phyloP scores from a whole-genome alignment of 805 yeast genomes.

The Ogataea zsoltii region DNA sequence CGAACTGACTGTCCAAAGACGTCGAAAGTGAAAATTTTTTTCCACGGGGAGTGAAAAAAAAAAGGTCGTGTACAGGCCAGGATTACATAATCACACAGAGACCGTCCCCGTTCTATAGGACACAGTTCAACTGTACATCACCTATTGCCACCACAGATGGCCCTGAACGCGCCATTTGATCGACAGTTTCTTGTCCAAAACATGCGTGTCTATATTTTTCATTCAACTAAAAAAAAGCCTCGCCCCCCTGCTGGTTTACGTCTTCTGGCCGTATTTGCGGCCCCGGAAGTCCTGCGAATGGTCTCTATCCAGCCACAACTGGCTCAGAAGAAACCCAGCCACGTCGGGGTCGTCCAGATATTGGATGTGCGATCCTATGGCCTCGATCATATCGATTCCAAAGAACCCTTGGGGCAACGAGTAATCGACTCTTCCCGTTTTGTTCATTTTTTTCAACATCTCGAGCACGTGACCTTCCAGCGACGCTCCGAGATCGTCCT shows the following conservation, averaged over 20 bases:
- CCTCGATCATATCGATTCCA: slow-evolving; percentile 77
- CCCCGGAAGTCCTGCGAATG: not conserved
- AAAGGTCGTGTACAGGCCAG: not conserved
- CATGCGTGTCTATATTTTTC: too few species aligned
- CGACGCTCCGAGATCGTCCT: slow-evolving; percentile 3
- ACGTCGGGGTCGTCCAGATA: slow-evolving; percentile 87
- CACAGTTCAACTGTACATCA: too few species aligned
- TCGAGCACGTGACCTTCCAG: slow-evolving; percentile 34
- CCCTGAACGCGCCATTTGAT: too few species aligned
- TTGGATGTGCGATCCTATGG: slow-evolving; percentile 84
- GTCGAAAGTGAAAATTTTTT: too few species aligned
- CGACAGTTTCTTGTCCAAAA: too few species aligned
- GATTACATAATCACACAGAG: too few species aligned
- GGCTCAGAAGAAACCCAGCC: slow-evolving; percentile 72
- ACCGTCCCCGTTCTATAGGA: too few species aligned
- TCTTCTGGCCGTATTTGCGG: not conserved
- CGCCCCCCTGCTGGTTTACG: too few species aligned
- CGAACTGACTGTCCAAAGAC: too few species aligned
- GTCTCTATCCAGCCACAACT: slow-evolving; percentile 38
- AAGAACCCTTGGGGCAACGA: slow-evolving; percentile 74
- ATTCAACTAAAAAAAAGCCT: too few species aligned
- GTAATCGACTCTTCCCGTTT: slow-evolving; percentile 80
- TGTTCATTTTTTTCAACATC: slow-evolving; percentile 52
- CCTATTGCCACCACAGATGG: too few species aligned
- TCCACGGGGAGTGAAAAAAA: too few species aligned